Evolutionary conservation across 2,329 filamentous ascomycete species (phyloP), one percentile per base, ranked within the genome.

Genomic region (Ceratocystiopsis minuta): DNA sequence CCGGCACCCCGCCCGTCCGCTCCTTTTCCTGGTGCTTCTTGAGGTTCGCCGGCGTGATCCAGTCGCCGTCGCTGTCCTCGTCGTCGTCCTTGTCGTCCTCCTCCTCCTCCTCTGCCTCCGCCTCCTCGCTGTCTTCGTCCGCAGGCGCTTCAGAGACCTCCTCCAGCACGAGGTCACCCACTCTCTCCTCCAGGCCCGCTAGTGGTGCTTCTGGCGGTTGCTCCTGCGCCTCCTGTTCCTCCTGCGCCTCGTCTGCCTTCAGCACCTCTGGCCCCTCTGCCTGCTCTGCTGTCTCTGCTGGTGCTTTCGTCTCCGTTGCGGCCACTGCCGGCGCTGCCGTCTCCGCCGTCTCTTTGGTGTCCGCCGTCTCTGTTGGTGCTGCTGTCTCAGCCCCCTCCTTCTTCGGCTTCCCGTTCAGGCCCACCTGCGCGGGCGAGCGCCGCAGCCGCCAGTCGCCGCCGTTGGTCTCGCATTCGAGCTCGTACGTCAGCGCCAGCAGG

Each of bases 41-140:
- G 50, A 98, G 71, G 61, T 96, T 98, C 35, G 79, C 78, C 1
- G 88, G 86, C 0, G 90, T 96, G 57, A 96, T 95, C 88, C 88
- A 96, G 52, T 78, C 83, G 49, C 80, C 84, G 15, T 68, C 71
- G 45, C 75, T 75, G 45, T 68, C 63, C 18, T 57, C 54, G 24
- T 58, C 54, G n/a, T 59, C 55, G 9, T 52, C 53, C n/a, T 56
- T 57, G 16, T 58, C 56, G 10, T 47, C 58, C 6, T 60, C 70
- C 6, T 66, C 68, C 31, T 63, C 63, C 24, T 56, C 53, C 5
- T 66, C 68, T 31, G 63, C 63, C 24, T 56, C 53, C 1, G 45
- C 46, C 16, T 42, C 38, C 10, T 28, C 24, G 24, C n/a, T n/a
- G n/a, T 6, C 24, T 10, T 9, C 24, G 6, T 28, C 24, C n/a